phyloP scores from a whole-genome alignment of 2,329 filamentous ascomycete genomes.

The Monilinia laxa region DNA sequence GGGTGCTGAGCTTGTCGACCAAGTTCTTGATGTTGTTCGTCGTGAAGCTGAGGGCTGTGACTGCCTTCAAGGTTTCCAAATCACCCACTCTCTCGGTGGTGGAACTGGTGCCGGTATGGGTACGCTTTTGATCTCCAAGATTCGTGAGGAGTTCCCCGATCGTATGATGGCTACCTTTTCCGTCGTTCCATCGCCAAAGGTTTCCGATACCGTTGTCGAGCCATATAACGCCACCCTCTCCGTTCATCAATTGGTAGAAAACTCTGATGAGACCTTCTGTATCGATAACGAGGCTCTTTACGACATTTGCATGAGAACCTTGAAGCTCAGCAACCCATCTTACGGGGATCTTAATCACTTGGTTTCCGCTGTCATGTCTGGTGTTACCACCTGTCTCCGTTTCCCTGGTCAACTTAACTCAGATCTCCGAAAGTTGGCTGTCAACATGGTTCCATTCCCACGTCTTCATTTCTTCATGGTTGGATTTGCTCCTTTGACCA shows the following conservation, averaged over 20 bases:
- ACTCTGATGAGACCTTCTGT: constrained; percentile 99
- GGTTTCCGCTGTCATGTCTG: constrained; percentile 99
- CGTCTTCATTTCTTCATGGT: constrained; percentile 99
- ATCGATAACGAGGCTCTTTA: constrained; percentile 99
- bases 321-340: constrained; percentile 97
- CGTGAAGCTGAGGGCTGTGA: constrained; percentile 98
- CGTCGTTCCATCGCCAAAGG: constrained; percentile 97
- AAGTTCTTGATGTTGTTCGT: constrained; percentile 97
- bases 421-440: constrained; percentile 97
- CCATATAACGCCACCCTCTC: constrained; percentile 99
- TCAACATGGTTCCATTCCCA: constrained; percentile 99
- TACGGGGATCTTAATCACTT: constrained; percentile 99
- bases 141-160: constrained; percentile 99
- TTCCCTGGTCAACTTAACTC: constrained; percentile 99
- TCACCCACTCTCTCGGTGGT: constrained; percentile 99
- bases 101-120: constrained; percentile 99
- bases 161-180: constrained; percentile 99
- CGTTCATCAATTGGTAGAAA: constrained; percentile 98
- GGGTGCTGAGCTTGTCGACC: constrained; percentile 97
- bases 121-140: constrained; percentile 99
- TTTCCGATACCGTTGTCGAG: constrained; percentile 99
- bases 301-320: constrained; percentile 99
- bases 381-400: constrained; percentile 96
- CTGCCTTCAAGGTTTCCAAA: constrained; percentile 99
- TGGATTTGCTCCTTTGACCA: constrained; percentile 97